Base-by-base conservation (phyloP, 2,329 filamentous ascomycete genomes). In the Cladophialophora exuberans region DNA sequence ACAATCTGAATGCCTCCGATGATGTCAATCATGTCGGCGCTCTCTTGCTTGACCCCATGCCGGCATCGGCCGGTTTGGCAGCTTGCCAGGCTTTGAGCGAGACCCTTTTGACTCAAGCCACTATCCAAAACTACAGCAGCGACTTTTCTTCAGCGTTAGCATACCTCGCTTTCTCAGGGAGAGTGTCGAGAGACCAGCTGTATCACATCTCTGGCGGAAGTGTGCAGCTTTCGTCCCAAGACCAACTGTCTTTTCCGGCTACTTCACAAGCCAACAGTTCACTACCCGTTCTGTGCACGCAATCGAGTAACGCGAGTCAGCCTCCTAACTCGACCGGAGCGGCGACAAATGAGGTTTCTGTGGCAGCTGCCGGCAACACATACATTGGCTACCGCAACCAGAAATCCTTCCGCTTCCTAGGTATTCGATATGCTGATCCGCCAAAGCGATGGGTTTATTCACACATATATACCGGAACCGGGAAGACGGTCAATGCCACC, bases 1-100 rank as follows among this genome's bases (percentile, higher is more conserved):
- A 82, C 66, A 81, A 81, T 35, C 68, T 82, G 20, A 83, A 83
- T 62, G 71, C 68, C 6, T 76, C 77, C 0, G 79, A 83, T 57
- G 77, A 81, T 66, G 69, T 65, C 22, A 81, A 81, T 57, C 79
- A 82, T 62, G 68, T 79, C 15, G 75, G 78, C 9, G 79, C 79
- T 2, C 73, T 82, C 38, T 65, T 82, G 6, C 67, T 82, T 36
- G 79, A 79, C 51, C 67, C 74, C 3, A 66, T 75, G 44, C 62
- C 67, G 5, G 68, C 70, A 33, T 62, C 66, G 15, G 66, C 70
- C 43, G 78, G 73, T 22, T 65, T 66, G 1, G 65, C 70, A 28
- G 77, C 76, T n/a, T 82, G 79, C 60, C 67, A 67, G 9, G 66
- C 72, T 1, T 58, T 82, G 43, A 74, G 74, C n/a, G 79, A 82